Evolutionary conservation across 1,139 yeast species (phyloP).

Genomic region (Geotrichum candidum): DNA sequence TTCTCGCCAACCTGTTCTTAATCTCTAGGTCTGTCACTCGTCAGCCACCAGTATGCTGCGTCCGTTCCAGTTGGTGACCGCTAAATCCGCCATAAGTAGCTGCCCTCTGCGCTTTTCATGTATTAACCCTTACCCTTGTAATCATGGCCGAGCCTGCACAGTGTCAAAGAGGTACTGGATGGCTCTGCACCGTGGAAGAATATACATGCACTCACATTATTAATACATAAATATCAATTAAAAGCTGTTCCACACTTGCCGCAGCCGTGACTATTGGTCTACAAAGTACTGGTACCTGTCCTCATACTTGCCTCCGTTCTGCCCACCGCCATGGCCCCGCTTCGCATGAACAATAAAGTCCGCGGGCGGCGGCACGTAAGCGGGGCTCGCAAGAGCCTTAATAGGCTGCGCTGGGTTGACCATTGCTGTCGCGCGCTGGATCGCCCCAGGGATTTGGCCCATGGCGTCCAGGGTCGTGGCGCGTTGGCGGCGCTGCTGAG

Average conservation of each 20-base stretch:
- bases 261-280: neutral
- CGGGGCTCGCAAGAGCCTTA: slow-evolving; percentile 39
- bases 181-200: neutral
- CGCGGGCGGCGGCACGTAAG: slow-evolving; percentile 40
- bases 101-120: neutral
- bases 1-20: neutral
- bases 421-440: slow-evolving; percentile 40
- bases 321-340: slow-evolving; percentile 15
- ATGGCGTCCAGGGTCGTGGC: slow-evolving; percentile 40
- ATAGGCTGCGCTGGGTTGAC: slow-evolving; percentile 38
- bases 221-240: neutral
- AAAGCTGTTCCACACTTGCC: no score
- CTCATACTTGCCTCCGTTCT: slow-evolving; percentile 16
- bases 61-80: neutral
- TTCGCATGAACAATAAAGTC: slow-evolving; percentile 19
- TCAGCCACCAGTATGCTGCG: no score
- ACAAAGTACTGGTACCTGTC: slow-evolving; percentile 9
- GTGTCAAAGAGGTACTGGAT: neutral
- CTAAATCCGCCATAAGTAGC: neutral
- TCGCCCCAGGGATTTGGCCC: slow-evolving; percentile 38
- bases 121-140: neutral
- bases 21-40: neutral
- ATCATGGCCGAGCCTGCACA: neutral
- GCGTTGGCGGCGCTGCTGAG: slow-evolving; percentile 31
- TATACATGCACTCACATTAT: neutral